Conservation (phyloP, 257 asterid genomes). For the Solanum phureja region DNA sequence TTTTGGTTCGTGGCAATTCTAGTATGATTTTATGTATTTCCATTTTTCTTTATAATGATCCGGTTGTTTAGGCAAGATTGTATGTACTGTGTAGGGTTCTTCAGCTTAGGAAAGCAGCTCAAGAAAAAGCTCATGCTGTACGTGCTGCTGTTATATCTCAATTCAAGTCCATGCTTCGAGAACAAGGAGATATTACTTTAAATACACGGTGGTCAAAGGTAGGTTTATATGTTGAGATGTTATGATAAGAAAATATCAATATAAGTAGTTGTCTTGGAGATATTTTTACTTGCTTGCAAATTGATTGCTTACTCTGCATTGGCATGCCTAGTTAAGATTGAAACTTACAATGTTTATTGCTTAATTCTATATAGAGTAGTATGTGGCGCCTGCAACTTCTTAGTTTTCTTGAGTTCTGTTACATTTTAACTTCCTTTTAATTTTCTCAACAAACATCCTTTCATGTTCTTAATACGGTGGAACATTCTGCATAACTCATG, state of each 20-base stretch:
- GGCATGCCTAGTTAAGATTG: background rate
- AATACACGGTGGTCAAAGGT: constrained; percentile 96
- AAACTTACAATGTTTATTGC: background rate
- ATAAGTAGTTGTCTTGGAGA: background rate
- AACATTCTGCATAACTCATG: background rate
- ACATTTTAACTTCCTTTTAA: background rate
- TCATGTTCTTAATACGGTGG: background rate
- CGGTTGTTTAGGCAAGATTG: constrained; percentile 5
- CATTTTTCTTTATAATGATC: background rate
- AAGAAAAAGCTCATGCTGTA: constrained; percentile 70
- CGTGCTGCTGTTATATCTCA: constrained; percentile 56
- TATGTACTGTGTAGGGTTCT: constrained; percentile 44
- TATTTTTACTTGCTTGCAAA: background rate
- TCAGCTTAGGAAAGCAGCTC: constrained; percentile 62
- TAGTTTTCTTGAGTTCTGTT: background rate
- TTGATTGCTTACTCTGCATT: background rate
- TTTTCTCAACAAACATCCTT: background rate
- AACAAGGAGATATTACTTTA: constrained; percentile 53
- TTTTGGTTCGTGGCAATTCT: background rate
- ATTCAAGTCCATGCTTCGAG: constrained; percentile 82
- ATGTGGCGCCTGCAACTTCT: background rate
- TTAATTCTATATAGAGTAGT: background rate
- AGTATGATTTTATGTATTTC: background rate
- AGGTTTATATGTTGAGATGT: background rate
- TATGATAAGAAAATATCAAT: background rate